Base-by-base conservation (phyloP, 345 rosid species). In the Punica granatum region DNA sequence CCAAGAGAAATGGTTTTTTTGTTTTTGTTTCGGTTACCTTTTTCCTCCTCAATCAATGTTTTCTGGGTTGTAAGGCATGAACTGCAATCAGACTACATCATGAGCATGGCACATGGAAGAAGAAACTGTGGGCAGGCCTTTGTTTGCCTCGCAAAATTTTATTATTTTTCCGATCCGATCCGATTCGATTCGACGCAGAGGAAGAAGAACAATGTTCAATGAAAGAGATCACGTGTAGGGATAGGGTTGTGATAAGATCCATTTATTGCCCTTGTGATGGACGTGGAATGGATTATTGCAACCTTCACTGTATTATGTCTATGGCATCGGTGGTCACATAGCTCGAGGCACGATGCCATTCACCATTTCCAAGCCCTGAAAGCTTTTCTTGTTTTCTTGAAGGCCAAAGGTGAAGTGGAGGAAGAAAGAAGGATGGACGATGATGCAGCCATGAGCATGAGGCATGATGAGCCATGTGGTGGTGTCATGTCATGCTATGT, bases 191-290 rank as follows among this genome's bases (percentile, higher is more conserved):
- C 31, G 6, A 25, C 11, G 13, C 28, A 11, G 28, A 16, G 33
- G 31, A 56, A 41, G 32, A 21, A 25, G 23, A 37, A 25, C 42
- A 15, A 26, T 34, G 65, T 34, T 13, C 37, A 31, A n/a, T 19
- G 63, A 18, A 4, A 37, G 41, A 26, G 60, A 26, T 25, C 33
- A 51, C 15, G 7, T 54, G 68, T 63, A 62, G 36, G 61, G 74
- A 46, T 53, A 48, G 66, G 76, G 65, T 63, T 70, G 8, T 60
- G 67, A 70, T 70, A 28, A 64, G 75, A 65, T 23, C 65, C 73
- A 74, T 67, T 77, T 74, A 67, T 73, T 73, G 81, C 70, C 30
- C 77, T 56, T 73, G 73, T 37, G 41, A 37, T 37, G 61, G 63
- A 35, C 7, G 59, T 34, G 41, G 56, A 1, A 30, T 68, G 43